phyloP scores from a whole-genome alignment of 495 filamentous ascomycete species.

The Xylaria intraflava region DNA sequence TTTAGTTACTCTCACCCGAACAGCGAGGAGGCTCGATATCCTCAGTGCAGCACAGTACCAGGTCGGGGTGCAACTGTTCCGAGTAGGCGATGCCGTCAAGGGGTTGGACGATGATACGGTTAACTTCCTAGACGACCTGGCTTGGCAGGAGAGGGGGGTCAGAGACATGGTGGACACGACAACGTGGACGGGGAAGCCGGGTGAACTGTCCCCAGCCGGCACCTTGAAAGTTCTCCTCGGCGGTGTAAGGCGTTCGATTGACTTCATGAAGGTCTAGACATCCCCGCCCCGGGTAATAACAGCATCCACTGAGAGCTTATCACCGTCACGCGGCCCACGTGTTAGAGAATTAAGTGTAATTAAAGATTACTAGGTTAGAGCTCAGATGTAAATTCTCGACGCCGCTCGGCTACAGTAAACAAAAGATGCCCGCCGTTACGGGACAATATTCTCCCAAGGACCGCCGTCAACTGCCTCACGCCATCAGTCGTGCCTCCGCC shows the following conservation, averaged over 20 bases:
- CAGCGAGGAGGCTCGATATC: constrained; percentile 60
- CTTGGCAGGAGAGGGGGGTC: constrained; percentile 45
- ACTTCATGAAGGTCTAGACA: constrained; percentile 5
- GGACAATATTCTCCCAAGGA: neutral
- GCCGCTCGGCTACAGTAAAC: neutral
- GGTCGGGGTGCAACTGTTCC: constrained; percentile 84
- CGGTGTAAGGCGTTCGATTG: constrained; percentile 37
- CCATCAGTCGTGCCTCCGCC: neutral
- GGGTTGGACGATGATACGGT: constrained; percentile 43
- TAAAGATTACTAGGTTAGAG: too few relatives aligned
- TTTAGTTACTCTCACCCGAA: constrained; percentile 50
- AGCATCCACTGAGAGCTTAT: too few relatives aligned
- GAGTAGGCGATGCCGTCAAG: constrained; percentile 65
- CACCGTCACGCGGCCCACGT: too few relatives aligned
- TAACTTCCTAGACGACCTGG: constrained; percentile 55
- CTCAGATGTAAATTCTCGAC: neutral
- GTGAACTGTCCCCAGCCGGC: constrained; percentile 40
- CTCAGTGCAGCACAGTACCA: constrained; percentile 68
- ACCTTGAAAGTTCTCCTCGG: constrained; percentile 69
- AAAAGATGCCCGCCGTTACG: constrained; percentile 2
- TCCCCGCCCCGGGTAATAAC: too few relatives aligned
- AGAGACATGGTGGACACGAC: constrained; percentile 83
- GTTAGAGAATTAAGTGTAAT: too few relatives aligned
- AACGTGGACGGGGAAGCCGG: constrained; percentile 49
- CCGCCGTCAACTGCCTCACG: neutral